Base-by-base conservation (phyloP, 148 eudicot genomes). In the Chenopodium suecicum region DNA sequence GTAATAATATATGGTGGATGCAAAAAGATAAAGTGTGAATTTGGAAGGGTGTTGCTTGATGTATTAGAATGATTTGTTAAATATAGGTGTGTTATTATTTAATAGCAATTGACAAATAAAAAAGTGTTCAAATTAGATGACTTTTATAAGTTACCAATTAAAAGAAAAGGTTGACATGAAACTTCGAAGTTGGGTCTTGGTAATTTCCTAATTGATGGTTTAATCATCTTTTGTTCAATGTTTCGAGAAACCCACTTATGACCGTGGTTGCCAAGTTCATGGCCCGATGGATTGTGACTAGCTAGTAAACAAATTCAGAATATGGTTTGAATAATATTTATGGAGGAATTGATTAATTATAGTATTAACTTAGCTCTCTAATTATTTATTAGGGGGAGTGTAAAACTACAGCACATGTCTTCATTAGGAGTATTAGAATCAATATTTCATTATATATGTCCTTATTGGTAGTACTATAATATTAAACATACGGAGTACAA, bases 121-220 rank as follows among this genome's bases (percentile, higher is more conserved):
- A 37, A 41, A 62, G 22, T 23, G 77, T 62, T 48, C 20, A 60
- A 64, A 46, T 67, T 29, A 37, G 62, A 22, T 44, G 69, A 41
- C 69, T 74, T 81, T 64, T 62, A 0, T 22, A 14, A 16, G 4
- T 9, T 64, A 4, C 2, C 11, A 23, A 23, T 32, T 7, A 56
- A 71, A 27, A 41, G 25, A 56, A 71, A 27, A 41, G 25, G 54
- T 76, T 80, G 86, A 84, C 86, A 48, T 54, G 83, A 80, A 84
- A 71, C 67, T 84, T 84, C 83, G 29, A 73, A 73, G 77, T n/a
- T 69, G 44, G 23, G 17, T 19, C 76, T 1, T 71, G 13, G 69
- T 56, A 71, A 60, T 71, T 80, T 14, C 76, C 56, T n/a, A 46
- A 4, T n/a, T 46, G 19, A 47, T 47, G 6, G 7, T 8, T 9